These are phyloP conservation scores for Lentinula aciculospora DNA, from an alignment of 768 basidiomycete genomes.

Conservation along the genomic window DNA sequence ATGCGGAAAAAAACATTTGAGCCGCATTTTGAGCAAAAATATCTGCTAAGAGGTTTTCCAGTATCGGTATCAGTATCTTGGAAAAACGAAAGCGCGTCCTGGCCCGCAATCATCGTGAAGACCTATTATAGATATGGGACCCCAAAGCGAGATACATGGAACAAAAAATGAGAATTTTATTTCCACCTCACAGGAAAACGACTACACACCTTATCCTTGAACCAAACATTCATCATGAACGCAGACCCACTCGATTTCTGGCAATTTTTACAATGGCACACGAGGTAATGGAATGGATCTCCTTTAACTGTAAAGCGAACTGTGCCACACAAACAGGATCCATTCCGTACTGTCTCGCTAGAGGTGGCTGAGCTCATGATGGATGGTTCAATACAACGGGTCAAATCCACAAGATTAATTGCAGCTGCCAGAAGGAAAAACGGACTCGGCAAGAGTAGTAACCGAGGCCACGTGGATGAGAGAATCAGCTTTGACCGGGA, in stretches of 20 bases:
- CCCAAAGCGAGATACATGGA: too few species aligned
- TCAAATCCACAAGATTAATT: too few species aligned
- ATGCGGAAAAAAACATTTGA: constrained; percentile 22
- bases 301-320: constrained; percentile 29
- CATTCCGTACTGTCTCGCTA: not conserved
- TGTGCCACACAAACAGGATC: constrained; percentile 29
- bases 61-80: constrained; percentile 24
- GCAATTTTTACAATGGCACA: constrained; percentile 40
- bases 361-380: not conserved
- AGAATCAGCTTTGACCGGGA: not conserved
- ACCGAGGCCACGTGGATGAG: not conserved
- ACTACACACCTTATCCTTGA: constrained; percentile 24
- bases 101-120: constrained; percentile 20
- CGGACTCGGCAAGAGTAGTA: not conserved
- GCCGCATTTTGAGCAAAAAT: constrained; percentile 30
- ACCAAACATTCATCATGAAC: constrained; percentile 33
- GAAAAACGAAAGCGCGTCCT: constrained; percentile 21
- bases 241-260: constrained; percentile 35
- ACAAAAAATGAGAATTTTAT: too few species aligned
- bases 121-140: too few species aligned
- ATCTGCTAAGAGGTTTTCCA: constrained; percentile 22
- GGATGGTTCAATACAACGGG: too few species aligned
- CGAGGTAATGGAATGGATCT: constrained; percentile 29
- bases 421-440: too few species aligned
- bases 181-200: not conserved